Conservation (phyloP, 1,139 yeast genomes). For the Scheffersomyces cryptocercus region DNA sequence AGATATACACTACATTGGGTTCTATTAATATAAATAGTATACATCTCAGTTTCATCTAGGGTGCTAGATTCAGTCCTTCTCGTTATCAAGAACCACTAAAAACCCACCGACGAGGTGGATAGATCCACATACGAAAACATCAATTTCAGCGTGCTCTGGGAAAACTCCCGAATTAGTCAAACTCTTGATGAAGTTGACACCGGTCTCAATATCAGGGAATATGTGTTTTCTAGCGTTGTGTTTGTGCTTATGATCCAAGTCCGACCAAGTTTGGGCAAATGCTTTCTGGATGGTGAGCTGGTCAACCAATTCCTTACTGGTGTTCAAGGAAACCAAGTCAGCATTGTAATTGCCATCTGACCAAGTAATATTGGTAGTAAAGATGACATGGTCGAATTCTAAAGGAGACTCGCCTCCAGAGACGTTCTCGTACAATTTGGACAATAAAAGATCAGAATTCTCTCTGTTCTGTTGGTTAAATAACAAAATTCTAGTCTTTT, state of each 20-base stretch:
- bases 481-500: conserved; percentile 49
- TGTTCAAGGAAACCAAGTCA: conserved; percentile 84
- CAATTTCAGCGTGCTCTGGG: conserved; percentile 37
- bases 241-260: conserved; percentile 43
- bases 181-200: conserved; percentile 54
- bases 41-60: too few species aligned
- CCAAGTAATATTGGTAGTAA: conserved; percentile 94
- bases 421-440: conserved; percentile 49
- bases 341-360: conserved; percentile 75
- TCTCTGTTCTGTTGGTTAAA: conserved; percentile 95
- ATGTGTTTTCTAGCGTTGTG: conserved; percentile 49
- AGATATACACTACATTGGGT: too few species aligned
- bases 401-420: conserved; percentile 21
- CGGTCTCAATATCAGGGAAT: conserved; percentile 73
- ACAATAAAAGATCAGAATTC: conserved; percentile 65
- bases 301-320: conserved; percentile 70
- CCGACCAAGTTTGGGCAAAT: conserved; percentile 69
- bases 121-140: conserved; percentile 93
- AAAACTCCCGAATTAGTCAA: conserved; percentile 30
- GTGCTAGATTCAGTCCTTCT: conserved; percentile 20
- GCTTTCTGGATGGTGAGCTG: conserved; percentile 77
- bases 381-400: conserved; percentile 72
- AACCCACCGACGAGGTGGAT: conserved; percentile 93
- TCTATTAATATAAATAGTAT: too few species aligned
- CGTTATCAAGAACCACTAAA: conserved; percentile 72